These are phyloP conservation scores for Candida mesenterica DNA, from an alignment of 1,139 yeast species.

Conservation along the genomic window DNA sequence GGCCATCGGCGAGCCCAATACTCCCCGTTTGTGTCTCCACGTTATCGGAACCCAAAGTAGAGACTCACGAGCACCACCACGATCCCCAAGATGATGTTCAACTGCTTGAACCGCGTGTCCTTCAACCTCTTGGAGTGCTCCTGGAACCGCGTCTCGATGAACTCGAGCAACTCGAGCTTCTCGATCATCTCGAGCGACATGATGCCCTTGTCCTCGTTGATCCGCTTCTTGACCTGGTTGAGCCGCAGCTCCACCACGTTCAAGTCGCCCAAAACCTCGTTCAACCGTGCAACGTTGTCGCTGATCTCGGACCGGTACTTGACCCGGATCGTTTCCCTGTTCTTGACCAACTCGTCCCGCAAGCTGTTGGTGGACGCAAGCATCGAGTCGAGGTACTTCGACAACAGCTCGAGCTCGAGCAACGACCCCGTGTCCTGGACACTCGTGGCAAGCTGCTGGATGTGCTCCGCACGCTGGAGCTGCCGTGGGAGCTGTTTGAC, in stretches of 20 bases:
- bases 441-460: not conserved
- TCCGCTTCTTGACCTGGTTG: conserved; percentile 22
- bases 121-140: conserved; percentile 27
- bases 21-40: too few species aligned
- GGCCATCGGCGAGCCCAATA: too few species aligned
- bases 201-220: conserved; percentile 26
- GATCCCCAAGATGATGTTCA: conserved; percentile 22
- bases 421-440: conserved; percentile 8
- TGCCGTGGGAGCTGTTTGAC: not conserved
- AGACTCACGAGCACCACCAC: conserved; percentile 23
- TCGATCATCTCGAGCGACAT: conserved; percentile 29
- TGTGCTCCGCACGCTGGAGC: not conserved
- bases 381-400: conserved; percentile 12
- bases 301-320: conserved; percentile 28
- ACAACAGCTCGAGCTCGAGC: conserved; percentile 13
- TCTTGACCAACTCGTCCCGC: conserved; percentile 14
- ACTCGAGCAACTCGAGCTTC: conserved; percentile 34
- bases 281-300: conserved; percentile 28
- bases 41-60: conserved; percentile 11
- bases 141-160: conserved; percentile 27
- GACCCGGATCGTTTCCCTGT: conserved; percentile 18
- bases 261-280: conserved; percentile 27
- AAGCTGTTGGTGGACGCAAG: conserved; percentile 13
- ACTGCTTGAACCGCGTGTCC: conserved; percentile 29
- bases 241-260: conserved; percentile 30